Base-by-base conservation (phyloP, 345 rosid species). In the Jatropha curcas region DNA sequence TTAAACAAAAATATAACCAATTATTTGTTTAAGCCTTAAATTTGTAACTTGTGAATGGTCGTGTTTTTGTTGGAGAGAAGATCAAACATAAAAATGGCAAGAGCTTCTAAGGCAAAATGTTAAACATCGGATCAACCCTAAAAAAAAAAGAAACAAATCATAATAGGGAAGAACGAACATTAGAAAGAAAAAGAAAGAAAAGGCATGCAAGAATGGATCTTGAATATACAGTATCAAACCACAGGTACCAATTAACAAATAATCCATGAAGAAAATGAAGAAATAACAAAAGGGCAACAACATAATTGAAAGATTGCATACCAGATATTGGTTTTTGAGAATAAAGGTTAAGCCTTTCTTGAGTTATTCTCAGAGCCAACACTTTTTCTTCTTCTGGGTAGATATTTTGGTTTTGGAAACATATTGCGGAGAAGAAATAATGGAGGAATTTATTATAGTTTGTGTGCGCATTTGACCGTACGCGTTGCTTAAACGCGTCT, bases 401-500 rank as follows among this genome's bases (percentile, higher is more conserved):
- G 30, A 22, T 4, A 39, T 5, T 0, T 43, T 27, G 1, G 53
- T 37, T 45, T 25, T 65, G 24, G 33, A 24, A 46, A 65, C 46
- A 25, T 45, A 45, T 17, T 48, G 53, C 53, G 17, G 56, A 12
- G 5, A 13, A 7, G 14, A 3, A 12, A 62, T 45, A 13, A 13
- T 2, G 2, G 27, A 45, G 31, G 34, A 13, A 22, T 12, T 64
- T 16, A 16, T 17, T 48, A 5, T 2, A 14, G 25, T 13, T 25
- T 22, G 31, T 4, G 67, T 14, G 53, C 68, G 33, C 68, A 27
- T 64, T 9, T 46, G 37, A 30, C 16, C 30, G 53, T 50, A 67
- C 70, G 70, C 70, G 70, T 67, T 67, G 43, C 59, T 20, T 67
- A 46, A 31, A 67, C 70, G 70, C 70, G 70, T 67, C 51, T 12